Evolutionary conservation across 306 rosid species (phyloP), one percentile per base, ranked within the genome.

Genomic region (Albizia julibrissin): DNA sequence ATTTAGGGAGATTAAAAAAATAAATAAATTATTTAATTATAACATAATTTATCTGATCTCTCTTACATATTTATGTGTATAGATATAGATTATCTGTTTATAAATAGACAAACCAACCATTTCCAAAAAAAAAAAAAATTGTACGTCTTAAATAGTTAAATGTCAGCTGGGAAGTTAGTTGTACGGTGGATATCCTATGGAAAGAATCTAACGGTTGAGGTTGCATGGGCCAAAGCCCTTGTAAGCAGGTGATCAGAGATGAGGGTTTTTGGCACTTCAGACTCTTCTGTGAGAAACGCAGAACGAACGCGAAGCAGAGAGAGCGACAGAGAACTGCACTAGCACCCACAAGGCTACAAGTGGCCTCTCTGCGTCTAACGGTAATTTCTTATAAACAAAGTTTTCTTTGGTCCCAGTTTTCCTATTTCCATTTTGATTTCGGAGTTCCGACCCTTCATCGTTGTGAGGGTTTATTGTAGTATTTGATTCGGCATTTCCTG

Each of bases 211-310:
- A 14, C 40, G 76, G 76, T 44, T 27, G 3, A 44, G 8, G 22
- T 14, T 71, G 27, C 21, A 12, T 33, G 24, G 34, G 22, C 43
- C 61, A 77, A 87, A 80, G 58, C 83, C 83, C 81, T 31, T 46
- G 47, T 73, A 29, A 74, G 80, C 58, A 54, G 33, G 52, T 5
- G 73, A 40, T 34, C 14, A 29, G 24, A 0, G 37, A 2, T 3
- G 11, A 81, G 87, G 87, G 87, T 49, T 84, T 73, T 24, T 29
- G 14, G 10, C 43, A 15, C 80, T 78, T 29, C n/a, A 34, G 31
- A 3, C 6, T 59, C 7, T 22, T 3, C 44, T 33, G 24, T 21
- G 46, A 37, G 15, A 44, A 44, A 21, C 40, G 56, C 56, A 59
- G 72, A 31, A 65, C 66, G 39, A 11, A 37, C 78, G 3, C 65